phyloP scores from a whole-genome alignment of 2,329 filamentous ascomycete species.

The Colletotrichum sidae region DNA sequence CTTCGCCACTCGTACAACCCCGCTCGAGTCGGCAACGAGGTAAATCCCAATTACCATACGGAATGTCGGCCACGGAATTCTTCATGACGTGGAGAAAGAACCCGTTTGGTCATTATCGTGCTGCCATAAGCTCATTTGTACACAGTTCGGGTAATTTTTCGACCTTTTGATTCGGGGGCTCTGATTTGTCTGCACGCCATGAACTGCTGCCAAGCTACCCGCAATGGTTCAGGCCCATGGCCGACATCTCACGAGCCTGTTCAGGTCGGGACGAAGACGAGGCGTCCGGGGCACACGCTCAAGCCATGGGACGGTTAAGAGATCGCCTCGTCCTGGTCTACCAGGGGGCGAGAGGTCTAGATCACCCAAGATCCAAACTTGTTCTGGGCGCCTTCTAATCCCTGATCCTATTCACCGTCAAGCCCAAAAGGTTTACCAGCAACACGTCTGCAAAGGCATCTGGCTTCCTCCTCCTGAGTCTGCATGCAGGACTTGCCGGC shows the following conservation, averaged over 20 bases:
- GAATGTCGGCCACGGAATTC: too few relatives aligned
- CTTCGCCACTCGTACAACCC: too few relatives aligned
- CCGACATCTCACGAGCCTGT: constrained; percentile 2
- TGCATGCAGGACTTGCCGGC: not conserved
- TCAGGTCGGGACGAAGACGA: not conserved
- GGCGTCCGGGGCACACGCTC: not conserved
- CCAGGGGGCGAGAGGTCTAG: not conserved
- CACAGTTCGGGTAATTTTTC: too few relatives aligned
- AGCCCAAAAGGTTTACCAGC: constrained; percentile 16
- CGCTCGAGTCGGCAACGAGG: too few relatives aligned
- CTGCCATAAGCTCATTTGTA: too few relatives aligned
- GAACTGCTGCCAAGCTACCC: too few relatives aligned
- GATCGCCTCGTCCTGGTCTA: constrained; percentile 18
- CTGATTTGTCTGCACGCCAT: too few relatives aligned
- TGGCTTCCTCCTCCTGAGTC: not conserved
- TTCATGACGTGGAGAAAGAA: too few relatives aligned
- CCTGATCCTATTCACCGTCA: constrained; percentile 20
- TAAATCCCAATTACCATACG: too few relatives aligned
- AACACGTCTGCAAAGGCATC: not conserved
- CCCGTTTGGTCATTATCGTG: too few relatives aligned
- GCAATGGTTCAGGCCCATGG: not conserved
- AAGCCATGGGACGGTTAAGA: constrained; percentile 8
- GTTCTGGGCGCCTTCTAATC: constrained; percentile 9
- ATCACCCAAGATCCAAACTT: not conserved
- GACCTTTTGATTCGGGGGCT: too few relatives aligned